Percentiles rank a stretch among this genome's conserved stretches.
Evolutionary conservation across 345 rosid species (phyloP).

Genomic region (Citrus sp.): DNA sequence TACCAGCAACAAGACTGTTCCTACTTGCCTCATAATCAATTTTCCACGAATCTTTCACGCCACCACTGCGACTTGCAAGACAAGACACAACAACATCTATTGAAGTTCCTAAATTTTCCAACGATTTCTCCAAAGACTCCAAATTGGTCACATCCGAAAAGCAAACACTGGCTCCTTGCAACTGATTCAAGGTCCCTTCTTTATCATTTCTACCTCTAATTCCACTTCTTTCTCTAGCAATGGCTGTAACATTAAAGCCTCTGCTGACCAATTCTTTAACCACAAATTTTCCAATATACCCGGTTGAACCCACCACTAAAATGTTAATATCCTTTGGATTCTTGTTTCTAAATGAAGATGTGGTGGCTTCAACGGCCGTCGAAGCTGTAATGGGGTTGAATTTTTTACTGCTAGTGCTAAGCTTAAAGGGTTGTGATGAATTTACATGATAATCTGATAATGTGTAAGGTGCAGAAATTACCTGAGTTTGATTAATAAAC

Average conservation of each 20-base stretch:
- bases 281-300: conserved; percentile 89
- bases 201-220: conserved; percentile 59
- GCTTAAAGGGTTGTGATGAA: conserved; percentile 19
- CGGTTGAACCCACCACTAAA: conserved; percentile 86
- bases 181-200: conserved; percentile 55
- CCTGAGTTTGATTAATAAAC: conserved; percentile 51
- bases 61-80: conserved; percentile 86
- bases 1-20: conserved; percentile 84
- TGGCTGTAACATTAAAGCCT: conserved; percentile 79
- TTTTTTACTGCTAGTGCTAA: conserved; percentile 28
- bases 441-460: conserved; percentile 15
- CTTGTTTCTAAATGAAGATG: conserved; percentile 60
- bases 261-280: conserved; percentile 67
- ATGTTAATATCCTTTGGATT: conserved; percentile 59
- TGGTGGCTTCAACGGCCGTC: conserved; percentile 20
- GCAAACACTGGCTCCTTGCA: conserved; percentile 68
- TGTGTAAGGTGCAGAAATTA: conserved; percentile 38
- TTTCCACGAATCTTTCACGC: conserved; percentile 89
- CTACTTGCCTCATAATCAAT: conserved; percentile 90
- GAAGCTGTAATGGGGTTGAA: conserved; percentile 39
- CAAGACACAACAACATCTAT: conserved; percentile 90
- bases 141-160: conserved; percentile 79
- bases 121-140: conserved; percentile 47
- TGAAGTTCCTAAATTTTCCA: conserved; percentile 39
- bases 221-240: conserved; percentile 88